These are phyloP conservation scores for Exserohilum rostratum DNA, from an alignment of 2,329 filamentous ascomycete genomes.

Conservation along the genomic window DNA sequence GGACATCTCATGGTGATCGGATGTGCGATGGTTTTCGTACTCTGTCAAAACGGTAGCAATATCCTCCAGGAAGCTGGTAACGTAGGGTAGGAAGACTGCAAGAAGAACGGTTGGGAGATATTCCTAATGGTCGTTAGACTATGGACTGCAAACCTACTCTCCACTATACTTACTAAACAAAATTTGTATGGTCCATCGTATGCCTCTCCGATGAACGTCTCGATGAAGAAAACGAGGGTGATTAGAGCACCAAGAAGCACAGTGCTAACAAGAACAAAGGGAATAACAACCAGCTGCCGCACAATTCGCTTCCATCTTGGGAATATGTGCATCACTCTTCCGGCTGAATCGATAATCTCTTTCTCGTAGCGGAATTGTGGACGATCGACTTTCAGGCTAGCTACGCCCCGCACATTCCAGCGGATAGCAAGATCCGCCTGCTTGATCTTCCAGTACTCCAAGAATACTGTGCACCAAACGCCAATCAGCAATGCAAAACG, in stretches of 20 bases:
- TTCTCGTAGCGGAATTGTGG: conserved; percentile 38
- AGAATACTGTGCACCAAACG: conserved; percentile 43
- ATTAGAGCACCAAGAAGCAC: conserved; percentile 37
- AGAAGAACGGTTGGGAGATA: conserved; percentile 43
- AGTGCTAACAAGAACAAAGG: conserved; percentile 38
- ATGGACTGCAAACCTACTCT: not conserved
- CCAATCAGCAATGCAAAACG: conserved; percentile 39
- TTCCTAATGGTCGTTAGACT: conserved; percentile 29
- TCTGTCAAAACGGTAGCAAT: conserved; percentile 39
- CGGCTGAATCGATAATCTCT: conserved; percentile 32
- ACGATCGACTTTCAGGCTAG: conserved; percentile 37
- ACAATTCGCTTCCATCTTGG: conserved; percentile 39
- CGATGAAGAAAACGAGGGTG: conserved; percentile 37
- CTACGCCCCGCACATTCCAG: conserved; percentile 42
- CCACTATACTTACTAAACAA: conserved; percentile 25
- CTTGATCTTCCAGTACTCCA: conserved; percentile 46
- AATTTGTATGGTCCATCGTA: conserved; percentile 43
- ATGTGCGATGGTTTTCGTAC: conserved; percentile 44
- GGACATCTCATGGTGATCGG: conserved; percentile 41
- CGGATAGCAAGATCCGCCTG: conserved; percentile 41
- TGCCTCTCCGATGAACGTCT: conserved; percentile 42
- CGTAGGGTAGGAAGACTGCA: conserved; percentile 38
- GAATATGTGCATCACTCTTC: conserved; percentile 34
- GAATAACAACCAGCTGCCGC: conserved; percentile 39
- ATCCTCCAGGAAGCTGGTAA: conserved; percentile 34